Base-by-base conservation (phyloP, 2,329 filamentous ascomycete genomes). In the Albifimbria verrucaria region DNA sequence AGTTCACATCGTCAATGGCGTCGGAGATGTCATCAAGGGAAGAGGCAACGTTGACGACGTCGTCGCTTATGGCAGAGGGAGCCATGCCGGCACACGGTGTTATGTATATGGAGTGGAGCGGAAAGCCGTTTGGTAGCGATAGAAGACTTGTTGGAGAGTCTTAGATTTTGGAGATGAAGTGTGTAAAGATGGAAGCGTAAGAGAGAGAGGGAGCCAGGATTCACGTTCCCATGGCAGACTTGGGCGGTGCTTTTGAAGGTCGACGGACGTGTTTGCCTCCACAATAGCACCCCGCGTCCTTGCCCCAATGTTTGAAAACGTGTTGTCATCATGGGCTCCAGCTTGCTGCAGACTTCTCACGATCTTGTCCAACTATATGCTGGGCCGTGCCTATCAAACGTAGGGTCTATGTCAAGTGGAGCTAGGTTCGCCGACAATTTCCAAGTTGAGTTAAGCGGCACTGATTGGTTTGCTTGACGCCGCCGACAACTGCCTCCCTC, bases 1-100 rank as follows among this genome's bases (percentile, higher is more conserved):
- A 69, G 65, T 83, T 82, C 65, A 83, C 76, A n/a, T 75, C 70
- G 65, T 83, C 71, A 44, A 73, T 68, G 62, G 68, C 63, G 59
- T 73, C 80, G 51, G 81, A 80, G 59, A 74, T 66, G 57, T 74
- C 73, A 59, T 81, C 78, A 43, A 83, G 72, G 42, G 62, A 65
- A 20, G 32, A 12, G 12, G 15, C 12, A n/a, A n/a, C 12, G 32
- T 48, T 65, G 58, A 41, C 66, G 41, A 53, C 24, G 48, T 57
- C 52, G 32, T 62, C 59, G 18, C 51, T 24, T 39, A 63, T 44
- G 17, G 65, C 64, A 15, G 58, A 57, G 26, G 65, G 64, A 22
- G 65, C 64, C 65, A 68, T 68, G 32, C 18, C 18, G 4, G 11
- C 5, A 39, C 12, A 15, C 12, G 5, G 4, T 49, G 39, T 49